These are phyloP conservation scores for Stenogyne calaminthoides DNA, from an alignment of 305 asterid species.

Conservation along the genomic window DNA sequence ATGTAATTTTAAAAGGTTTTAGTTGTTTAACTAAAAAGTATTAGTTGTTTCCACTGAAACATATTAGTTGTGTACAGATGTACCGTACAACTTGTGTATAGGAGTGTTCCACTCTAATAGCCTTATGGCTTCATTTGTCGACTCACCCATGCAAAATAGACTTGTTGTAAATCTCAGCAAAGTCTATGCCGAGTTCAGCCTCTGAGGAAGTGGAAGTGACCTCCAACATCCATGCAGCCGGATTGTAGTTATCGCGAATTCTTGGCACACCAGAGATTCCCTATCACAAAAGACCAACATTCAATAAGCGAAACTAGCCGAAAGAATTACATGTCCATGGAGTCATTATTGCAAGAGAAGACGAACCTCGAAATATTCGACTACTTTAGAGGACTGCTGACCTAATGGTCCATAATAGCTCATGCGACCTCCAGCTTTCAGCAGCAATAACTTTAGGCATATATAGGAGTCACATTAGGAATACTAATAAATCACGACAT, in stretches of 20 bases:
- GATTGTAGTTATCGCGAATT: constrained; percentile 64
- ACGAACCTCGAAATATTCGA: constrained; percentile 67
- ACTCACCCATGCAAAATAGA: constrained; percentile 67
- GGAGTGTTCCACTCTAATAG: not conserved
- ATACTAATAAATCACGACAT: not conserved
- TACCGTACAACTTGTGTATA: not conserved
- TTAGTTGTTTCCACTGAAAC: not conserved
- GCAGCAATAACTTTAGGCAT: constrained; percentile 56
- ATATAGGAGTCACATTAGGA: constrained; percentile 8
- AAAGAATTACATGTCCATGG: not conserved
- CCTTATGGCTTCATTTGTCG: not conserved
- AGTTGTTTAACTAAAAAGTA: not conserved
- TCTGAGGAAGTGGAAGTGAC: constrained; percentile 74
- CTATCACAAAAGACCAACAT: not conserved
- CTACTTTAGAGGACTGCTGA: constrained; percentile 54
- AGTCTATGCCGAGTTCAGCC: constrained; percentile 63
- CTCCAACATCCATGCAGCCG: constrained; percentile 96
- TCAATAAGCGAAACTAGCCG: not conserved
- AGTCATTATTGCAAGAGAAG: not conserved
- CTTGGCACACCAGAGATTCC: constrained; percentile 63
- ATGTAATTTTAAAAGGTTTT: not conserved
- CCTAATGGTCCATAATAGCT: constrained; percentile 80
- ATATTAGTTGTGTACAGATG: not conserved
- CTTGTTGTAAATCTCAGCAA: constrained; percentile 59
- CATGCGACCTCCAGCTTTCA: constrained; percentile 80